A percentile compares a stretch with the other conserved stretches of the same genome.
These are phyloP conservation scores for Barnettozyma populi DNA, from an alignment of 805 yeast genomes.

Conservation along the genomic window DNA sequence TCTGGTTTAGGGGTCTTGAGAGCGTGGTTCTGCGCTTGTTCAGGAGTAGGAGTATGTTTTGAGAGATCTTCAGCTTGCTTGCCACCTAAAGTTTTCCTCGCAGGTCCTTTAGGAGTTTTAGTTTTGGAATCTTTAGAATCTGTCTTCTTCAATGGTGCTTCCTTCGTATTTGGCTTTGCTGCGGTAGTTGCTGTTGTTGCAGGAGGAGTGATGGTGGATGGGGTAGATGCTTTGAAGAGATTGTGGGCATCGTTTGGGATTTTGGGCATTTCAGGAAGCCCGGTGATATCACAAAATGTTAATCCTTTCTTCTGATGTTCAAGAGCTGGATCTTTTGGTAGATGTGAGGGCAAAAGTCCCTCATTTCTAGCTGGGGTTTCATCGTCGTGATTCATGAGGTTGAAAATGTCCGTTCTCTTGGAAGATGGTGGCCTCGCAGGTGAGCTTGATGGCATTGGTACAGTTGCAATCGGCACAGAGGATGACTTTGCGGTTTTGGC, in stretches of 20 bases:
- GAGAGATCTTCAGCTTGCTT: conserved; percentile 6
- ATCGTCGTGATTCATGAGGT: conserved; percentile 9
- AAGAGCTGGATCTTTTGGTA: not conserved
- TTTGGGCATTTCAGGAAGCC: not conserved
- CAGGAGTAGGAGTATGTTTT: conserved; percentile 10
- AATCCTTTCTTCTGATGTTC: not conserved
- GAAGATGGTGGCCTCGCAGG: not conserved
- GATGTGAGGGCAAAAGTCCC: not conserved
- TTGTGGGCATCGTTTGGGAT: not conserved
- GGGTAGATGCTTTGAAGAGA: not conserved
- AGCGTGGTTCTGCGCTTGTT: conserved; percentile 17
- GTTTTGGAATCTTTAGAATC: conserved; percentile 2
- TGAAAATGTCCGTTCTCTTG: conserved; percentile 7
- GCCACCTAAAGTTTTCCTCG: not conserved
- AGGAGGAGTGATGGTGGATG: not conserved
- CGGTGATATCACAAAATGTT: conserved; percentile 4
- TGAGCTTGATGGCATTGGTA: not conserved
- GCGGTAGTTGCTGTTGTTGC: not conserved
- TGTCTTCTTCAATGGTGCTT: not conserved
- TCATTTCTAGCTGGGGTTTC: not conserved
- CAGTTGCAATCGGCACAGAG: not conserved
- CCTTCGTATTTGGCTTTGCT: conserved; percentile 1
- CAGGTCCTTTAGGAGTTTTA: not conserved
- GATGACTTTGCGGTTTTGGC: not conserved
- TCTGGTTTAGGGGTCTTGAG: conserved; percentile 19